These are phyloP conservation scores for Metschnikowia reukaufii DNA, from an alignment of 805 yeast species.

Conservation along the genomic window DNA sequence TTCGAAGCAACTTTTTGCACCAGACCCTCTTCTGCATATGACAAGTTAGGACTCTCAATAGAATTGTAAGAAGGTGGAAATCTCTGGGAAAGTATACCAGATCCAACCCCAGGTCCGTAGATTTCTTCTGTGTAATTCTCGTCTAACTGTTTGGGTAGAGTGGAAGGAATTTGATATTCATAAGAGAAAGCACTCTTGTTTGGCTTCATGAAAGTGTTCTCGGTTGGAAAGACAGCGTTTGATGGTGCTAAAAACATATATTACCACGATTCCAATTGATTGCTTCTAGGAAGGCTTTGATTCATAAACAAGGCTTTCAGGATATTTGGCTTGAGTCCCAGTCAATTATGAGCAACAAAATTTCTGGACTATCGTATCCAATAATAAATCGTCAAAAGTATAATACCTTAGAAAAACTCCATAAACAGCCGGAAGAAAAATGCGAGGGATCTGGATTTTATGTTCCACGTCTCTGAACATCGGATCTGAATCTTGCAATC, in stretches of 20 bases:
- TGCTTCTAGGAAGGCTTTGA: neutral
- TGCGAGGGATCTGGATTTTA: neutral
- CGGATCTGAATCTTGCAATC: neutral
- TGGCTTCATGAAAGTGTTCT: conserved; percentile 2
- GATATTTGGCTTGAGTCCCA: too few species aligned
- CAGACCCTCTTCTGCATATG: neutral
- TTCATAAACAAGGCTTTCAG: neutral
- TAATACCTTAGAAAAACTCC: too few species aligned
- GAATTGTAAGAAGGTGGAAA: neutral
- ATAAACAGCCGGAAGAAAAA: too few species aligned
- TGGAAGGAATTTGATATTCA: neutral
- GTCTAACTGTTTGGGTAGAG: neutral
- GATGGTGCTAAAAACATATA: conserved; percentile 1
- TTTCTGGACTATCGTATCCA: too few species aligned
- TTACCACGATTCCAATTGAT: neutral
- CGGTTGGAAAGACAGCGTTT: neutral
- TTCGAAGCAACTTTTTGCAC: neutral
- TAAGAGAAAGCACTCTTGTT: neutral
- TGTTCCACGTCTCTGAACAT: too few species aligned
- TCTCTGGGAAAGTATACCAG: neutral
- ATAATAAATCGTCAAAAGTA: too few species aligned
- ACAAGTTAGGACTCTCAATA: neutral
- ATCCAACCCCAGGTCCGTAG: neutral
- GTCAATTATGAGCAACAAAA: too few species aligned
- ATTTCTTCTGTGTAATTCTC: neutral